Conservation (phyloP, 805 yeast genomes). For the Hanseniaspora clermontiae region DNA sequence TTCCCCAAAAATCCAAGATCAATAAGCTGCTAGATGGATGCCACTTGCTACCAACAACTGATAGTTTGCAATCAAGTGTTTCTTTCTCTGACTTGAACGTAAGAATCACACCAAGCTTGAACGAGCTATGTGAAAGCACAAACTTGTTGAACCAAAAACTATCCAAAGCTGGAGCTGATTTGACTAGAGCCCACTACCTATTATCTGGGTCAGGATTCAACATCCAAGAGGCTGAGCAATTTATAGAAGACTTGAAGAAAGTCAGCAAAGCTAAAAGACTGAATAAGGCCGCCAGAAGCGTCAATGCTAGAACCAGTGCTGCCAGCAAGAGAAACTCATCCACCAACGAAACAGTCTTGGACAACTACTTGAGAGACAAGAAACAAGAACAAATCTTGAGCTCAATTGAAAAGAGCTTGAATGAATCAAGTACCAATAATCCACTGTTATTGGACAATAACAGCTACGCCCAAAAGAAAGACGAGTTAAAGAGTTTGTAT, state of each 20-base stretch:
- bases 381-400: conserved; percentile 72
- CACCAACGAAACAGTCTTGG: conserved; percentile 34
- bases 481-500: conserved; percentile 58
- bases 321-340: conserved; percentile 16
- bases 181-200: conserved; percentile 72
- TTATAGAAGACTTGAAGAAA: conserved; percentile 32
- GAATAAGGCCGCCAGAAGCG: conserved; percentile 11
- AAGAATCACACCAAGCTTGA: conserved; percentile 35
- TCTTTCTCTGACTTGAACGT: background rate
- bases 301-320: conserved; percentile 18
- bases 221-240: conserved; percentile 66
- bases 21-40: conserved; percentile 9
- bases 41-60: conserved; percentile 6
- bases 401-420: conserved; percentile 69
- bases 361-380: conserved; percentile 49
- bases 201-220: conserved; percentile 81
- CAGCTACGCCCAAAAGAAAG: conserved; percentile 63
- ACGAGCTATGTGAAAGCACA: conserved; percentile 41
- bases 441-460: conserved; percentile 62
- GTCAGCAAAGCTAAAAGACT: conserved; percentile 23
- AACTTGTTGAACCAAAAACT: conserved; percentile 21
- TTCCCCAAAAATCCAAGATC: conserved; percentile 36
- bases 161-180: conserved; percentile 27
- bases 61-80: background rate
- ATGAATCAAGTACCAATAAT: conserved; percentile 70